phyloP scores from a whole-genome alignment of 2,329 filamentous ascomycete species.

The Fusarium solani-melongenae region DNA sequence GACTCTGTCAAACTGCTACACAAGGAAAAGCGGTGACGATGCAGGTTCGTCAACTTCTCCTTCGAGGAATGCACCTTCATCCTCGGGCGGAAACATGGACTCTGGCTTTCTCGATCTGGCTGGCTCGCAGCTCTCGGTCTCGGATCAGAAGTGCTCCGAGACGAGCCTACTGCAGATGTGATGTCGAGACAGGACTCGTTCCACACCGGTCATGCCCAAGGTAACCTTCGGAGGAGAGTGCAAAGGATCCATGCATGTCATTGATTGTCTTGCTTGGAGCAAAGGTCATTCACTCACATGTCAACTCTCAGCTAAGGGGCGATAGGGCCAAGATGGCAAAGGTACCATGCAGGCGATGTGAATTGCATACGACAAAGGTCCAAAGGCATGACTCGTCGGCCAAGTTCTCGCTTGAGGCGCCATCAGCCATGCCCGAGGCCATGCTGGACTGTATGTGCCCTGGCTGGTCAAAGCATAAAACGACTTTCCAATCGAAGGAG shows the following conservation, averaged over 20 bases:
- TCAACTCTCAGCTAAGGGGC: background rate
- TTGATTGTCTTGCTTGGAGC: background rate
- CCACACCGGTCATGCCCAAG: background rate
- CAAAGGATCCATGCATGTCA: background rate
- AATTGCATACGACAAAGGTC: conserved; percentile 9
- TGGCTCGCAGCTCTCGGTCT: background rate
- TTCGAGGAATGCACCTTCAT: background rate
- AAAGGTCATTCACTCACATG: conserved; percentile 1
- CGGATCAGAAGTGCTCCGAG: background rate
- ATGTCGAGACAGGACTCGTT: background rate
- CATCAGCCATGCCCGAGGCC: background rate
- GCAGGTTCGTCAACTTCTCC: background rate
- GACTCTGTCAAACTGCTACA: conserved; percentile 36
- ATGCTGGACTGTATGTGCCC: background rate
- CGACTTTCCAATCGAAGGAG: conserved; percentile 27
- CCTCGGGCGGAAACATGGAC: background rate
- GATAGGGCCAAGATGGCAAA: conserved; percentile 14
- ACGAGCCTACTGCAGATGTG: background rate
- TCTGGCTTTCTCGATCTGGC: background rate
- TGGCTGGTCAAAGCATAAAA: conserved; percentile 15
- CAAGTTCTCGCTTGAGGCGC: conserved; percentile 6
- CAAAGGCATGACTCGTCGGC: conserved; percentile 22
- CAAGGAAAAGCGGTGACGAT: conserved; percentile 32
- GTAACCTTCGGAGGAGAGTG: background rate
- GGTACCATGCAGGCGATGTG: conserved; percentile 21